Evolutionary conservation across 2,329 filamentous ascomycete genomes (phyloP), one percentile per base, ranked within the genome.

Genomic region (Sarocladiaceae sp.): DNA sequence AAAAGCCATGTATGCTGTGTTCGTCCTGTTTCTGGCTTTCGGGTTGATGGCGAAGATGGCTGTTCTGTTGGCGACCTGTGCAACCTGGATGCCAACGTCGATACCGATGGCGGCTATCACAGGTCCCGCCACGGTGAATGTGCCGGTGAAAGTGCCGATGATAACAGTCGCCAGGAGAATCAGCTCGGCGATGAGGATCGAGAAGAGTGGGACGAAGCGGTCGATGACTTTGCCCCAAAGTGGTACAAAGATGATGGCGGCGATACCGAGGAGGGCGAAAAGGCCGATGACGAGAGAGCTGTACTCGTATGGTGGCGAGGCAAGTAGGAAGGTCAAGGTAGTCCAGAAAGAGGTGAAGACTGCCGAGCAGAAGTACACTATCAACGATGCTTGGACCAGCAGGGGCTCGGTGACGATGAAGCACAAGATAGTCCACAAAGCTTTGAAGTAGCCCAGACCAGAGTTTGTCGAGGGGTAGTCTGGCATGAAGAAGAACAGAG

Each of bases 1-100:
- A 7, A 78, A 76, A 0, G 91, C 77, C 89, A 93, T 94, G 61
- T 90, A 94, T 1, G 84, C 87, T 0, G 88, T 91, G 63, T 94
- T 94, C 22, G 93, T 79, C 3, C 89, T 70, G 66, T 91, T 94
- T 4, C 87, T 71, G 0, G 84, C 84, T 54, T 82, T 84, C 0
- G 88, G 83, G 51, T 87, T 85, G 20, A 93, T 82, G 1, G 73
- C 69, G 59, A 89, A 92, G 18, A 94, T 87, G 3, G 81, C 77
- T 1, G 78, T 76, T 0, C 89, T 73, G 59, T 92, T 91, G 1
- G 86, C 86, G 28, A 90, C 87, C 64, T 91, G 87, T 1, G 81
- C 76, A 1, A 83, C 87, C 66, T 91, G 88, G 54, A 85, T 74
- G 0, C 88, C 88, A 23, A 90, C 75, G 58, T 94, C 89, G 55